Base-by-base conservation (phyloP, 2,329 filamentous ascomycete genomes). In the Colletotrichum chrysophilum region DNA sequence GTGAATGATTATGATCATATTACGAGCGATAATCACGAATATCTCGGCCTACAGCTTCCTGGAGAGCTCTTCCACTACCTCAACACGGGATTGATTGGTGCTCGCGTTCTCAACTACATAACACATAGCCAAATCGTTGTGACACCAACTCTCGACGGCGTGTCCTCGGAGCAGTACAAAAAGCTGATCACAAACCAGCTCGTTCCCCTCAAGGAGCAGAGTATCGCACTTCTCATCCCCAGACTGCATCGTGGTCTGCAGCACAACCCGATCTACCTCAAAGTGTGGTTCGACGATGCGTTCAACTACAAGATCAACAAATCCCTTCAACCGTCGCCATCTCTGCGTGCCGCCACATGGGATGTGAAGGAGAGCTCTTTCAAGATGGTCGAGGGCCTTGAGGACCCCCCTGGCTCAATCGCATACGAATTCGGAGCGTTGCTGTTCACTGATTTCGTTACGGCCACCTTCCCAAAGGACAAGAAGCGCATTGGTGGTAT, bases 1-100 rank as follows among this genome's bases (percentile, higher is more conserved):
- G 94, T 96, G 18, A 89, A 95, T 80, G 93, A 96, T 79, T 90
- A 89, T 70, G 93, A 95, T 9, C 89, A 92, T 70, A 91, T 96
- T 24, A 96, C 97, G 3, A 91, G 90, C 61, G 96, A 98, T 82
- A 93, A 97, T 78, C 95, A 97, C 82, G 93, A 96, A 81, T 96
- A 98, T 82, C 91, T 98, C 77, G 96, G 96, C n/a, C 91, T 97
- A 75, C 94, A 96, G 75, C 88, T 99, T 7, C 96, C 97, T 0
- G 93, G 96, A 55, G 97, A 99, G 84, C 88, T 98, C 21, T 96
- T 96, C 83, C 94, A 95, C 84, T 98, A 98, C 83, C 89, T 98
- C 66, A 96, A 95, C 74, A 93, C 91, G 67, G 97, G 95, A 38
- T 87, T 98, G 58, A 92, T 98, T 78, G 92, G 95, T 32, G 89